Evolutionary conservation across 2,329 filamentous ascomycete genomes (phyloP).

Genomic region (Pestalotiopsis sp.): DNA sequence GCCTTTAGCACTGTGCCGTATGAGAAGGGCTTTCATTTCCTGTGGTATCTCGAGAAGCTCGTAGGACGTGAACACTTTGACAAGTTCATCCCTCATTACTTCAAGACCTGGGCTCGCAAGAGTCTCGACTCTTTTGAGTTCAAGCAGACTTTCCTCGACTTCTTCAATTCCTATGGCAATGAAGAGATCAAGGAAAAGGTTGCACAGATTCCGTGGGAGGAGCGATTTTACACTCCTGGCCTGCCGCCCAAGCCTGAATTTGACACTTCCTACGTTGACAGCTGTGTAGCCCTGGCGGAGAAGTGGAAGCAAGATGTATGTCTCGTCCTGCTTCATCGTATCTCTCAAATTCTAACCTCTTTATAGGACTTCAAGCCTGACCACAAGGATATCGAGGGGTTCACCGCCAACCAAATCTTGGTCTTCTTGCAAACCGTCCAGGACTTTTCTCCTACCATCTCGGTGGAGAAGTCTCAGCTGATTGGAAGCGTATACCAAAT

Average conservation of each 20-base stretch:
- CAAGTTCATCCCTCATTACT: slow-evolving; percentile 95
- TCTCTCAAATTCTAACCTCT: slow-evolving; percentile 23
- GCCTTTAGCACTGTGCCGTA: slow-evolving; percentile 92
- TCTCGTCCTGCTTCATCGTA: slow-evolving; percentile 20
- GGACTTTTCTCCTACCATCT: slow-evolving; percentile 65
- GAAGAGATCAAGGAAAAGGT: slow-evolving; percentile 65
- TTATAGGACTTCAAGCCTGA: slow-evolving; percentile 63
- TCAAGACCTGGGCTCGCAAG: slow-evolving; percentile 80
- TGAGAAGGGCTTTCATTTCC: slow-evolving; percentile 94
- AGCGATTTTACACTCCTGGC: slow-evolving; percentile 85
- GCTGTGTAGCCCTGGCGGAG: slow-evolving; percentile 79
- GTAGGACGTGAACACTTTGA: slow-evolving; percentile 88
- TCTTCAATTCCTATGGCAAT: slow-evolving; percentile 73
- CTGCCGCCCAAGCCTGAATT: slow-evolving; percentile 89
- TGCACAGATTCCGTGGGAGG: slow-evolving; percentile 82
- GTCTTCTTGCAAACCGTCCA: slow-evolving; percentile 87
- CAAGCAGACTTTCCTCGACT: slow-evolving; percentile 82
- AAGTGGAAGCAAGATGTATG: slow-evolving; percentile 73
- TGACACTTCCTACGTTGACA: slow-evolving; percentile 83
- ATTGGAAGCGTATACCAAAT: slow-evolving; percentile 80
- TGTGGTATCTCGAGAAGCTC: slow-evolving; percentile 87
- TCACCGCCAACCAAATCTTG: slow-evolving; percentile 85
- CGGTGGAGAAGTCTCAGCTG: slow-evolving; percentile 64
- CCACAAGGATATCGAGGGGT: slow-evolving; percentile 68
- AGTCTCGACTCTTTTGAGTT: slow-evolving; percentile 95